Evolutionary conservation across 2,329 filamentous ascomycete genomes (phyloP).

Genomic region (Neospermospora avenae): DNA sequence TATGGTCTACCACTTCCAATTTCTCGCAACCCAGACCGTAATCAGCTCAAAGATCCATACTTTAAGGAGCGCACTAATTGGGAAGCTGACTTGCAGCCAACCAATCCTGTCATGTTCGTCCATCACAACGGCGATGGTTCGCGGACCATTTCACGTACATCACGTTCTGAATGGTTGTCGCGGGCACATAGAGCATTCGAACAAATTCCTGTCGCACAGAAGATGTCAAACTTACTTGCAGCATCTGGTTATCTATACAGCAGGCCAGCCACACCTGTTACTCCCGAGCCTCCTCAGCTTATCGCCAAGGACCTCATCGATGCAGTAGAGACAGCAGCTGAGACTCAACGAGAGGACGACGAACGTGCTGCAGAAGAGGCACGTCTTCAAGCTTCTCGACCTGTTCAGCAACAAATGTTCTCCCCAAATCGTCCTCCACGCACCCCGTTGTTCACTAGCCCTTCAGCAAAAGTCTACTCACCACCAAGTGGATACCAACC

Average conservation of each 20-base stretch:
- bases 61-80: slow-evolving; percentile 14
- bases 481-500: slow-evolving; percentile 1
- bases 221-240: slow-evolving; percentile 8
- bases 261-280: slow-evolving; percentile 5
- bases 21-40: slow-evolving; percentile 25
- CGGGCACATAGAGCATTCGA: slow-evolving; percentile 8
- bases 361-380: slow-evolving; percentile 2
- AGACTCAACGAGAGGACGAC: not conserved
- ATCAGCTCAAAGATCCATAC: slow-evolving; percentile 12
- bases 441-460: not conserved
- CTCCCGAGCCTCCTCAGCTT: not conserved
- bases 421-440: not conserved
- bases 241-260: not conserved
- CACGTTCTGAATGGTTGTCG: slow-evolving; percentile 21
- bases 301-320: slow-evolving; percentile 7
- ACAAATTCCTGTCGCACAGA: not conserved
- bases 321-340: slow-evolving; percentile 6
- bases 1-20: slow-evolving; percentile 26
- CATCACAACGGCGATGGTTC: slow-evolving; percentile 8
- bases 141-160: slow-evolving; percentile 14
- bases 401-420: not conserved
- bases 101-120: slow-evolving; percentile 12
- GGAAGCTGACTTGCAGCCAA: slow-evolving; percentile 8
- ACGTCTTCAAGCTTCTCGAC: not conserved
- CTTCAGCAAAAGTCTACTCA: not conserved